Percentiles rank a stretch among this genome's conserved stretches.
Conservation (phyloP, 148 eudicot species). For the Rhododendron ovatum region DNA sequence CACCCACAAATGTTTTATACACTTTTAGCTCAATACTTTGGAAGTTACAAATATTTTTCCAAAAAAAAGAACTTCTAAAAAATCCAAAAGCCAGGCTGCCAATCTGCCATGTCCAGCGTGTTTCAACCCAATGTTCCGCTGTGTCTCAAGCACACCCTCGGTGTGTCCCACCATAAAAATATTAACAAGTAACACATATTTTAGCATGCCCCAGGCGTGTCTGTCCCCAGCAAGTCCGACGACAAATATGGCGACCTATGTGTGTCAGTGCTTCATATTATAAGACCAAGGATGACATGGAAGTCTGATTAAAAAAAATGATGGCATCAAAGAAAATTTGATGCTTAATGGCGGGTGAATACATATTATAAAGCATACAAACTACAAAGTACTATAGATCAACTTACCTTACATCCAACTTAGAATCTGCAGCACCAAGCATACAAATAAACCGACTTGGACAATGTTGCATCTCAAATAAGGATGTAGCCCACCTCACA, state of each 20-base stretch:
- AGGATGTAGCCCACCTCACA: constrained; percentile 91
- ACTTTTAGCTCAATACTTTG: too few relatives aligned
- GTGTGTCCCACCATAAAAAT: too few relatives aligned
- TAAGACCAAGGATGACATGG: not conserved
- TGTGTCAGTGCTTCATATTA: not conserved
- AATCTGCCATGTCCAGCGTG: too few relatives aligned
- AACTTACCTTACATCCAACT: constrained; percentile 84
- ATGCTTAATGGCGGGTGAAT: not conserved
- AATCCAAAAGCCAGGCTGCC: too few relatives aligned
- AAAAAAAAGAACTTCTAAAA: too few relatives aligned
- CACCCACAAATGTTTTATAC: too few relatives aligned
- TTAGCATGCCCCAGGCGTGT: too few relatives aligned
- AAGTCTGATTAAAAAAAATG: not conserved
- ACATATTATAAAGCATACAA: not conserved
- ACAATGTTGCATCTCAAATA: constrained; percentile 79
- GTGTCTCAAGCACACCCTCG: too few relatives aligned
- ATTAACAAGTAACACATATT: too few relatives aligned
- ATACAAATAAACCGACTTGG: constrained; percentile 93
- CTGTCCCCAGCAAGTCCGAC: not conserved
- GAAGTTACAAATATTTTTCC: too few relatives aligned
- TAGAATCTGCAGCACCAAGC: constrained; percentile 87
- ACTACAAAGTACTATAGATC: not conserved
- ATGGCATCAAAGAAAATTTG: not conserved
- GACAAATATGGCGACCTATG: not conserved
- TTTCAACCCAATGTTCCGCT: too few relatives aligned